These are phyloP conservation scores for Dactylellina drechsleri DNA, from an alignment of 2,329 filamentous ascomycete species.

Conservation along the genomic window DNA sequence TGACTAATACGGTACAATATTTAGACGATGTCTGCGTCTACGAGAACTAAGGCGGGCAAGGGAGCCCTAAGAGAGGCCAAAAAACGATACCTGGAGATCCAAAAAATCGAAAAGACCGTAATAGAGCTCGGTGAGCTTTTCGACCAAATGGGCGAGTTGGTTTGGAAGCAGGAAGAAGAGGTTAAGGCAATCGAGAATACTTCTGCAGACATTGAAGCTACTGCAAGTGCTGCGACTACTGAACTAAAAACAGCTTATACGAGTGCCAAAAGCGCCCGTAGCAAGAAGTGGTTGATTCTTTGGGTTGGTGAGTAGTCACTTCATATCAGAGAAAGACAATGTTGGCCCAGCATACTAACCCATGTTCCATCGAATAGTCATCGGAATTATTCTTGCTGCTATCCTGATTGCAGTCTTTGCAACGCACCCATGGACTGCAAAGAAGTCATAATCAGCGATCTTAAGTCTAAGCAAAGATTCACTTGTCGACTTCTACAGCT, in stretches of 20 bases:
- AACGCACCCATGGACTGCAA: too few species aligned
- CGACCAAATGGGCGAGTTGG: conserved; percentile 77
- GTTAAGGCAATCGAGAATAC: conserved; percentile 73
- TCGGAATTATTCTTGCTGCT: conserved; percentile 11
- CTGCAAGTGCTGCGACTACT: conserved; percentile 75
- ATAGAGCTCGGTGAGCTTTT: conserved; percentile 76
- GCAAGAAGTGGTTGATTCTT: conserved; percentile 84
- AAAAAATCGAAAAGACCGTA: conserved; percentile 80
- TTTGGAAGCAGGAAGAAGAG: conserved; percentile 76
- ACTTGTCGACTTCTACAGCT: too few species aligned
- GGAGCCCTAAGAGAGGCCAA: conserved; percentile 81
- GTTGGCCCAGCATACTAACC: neutral
- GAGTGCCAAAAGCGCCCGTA: conserved; percentile 73
- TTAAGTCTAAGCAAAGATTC: neutral
- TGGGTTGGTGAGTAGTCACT: conserved; percentile 63
- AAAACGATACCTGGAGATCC: conserved; percentile 83
- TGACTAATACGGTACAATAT: conserved; percentile 4
- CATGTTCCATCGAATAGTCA: conserved; percentile 2
- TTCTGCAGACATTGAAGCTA: conserved; percentile 72
- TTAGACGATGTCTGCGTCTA: conserved; percentile 11
- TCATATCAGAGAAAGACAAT: neutral
- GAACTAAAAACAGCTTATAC: conserved; percentile 76
- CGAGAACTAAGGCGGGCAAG: conserved; percentile 64
- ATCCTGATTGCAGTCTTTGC: neutral
- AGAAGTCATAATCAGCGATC: too few species aligned